Base-by-base conservation (phyloP, 495 filamentous ascomycete genomes). In the Haplographium delicatum region DNA sequence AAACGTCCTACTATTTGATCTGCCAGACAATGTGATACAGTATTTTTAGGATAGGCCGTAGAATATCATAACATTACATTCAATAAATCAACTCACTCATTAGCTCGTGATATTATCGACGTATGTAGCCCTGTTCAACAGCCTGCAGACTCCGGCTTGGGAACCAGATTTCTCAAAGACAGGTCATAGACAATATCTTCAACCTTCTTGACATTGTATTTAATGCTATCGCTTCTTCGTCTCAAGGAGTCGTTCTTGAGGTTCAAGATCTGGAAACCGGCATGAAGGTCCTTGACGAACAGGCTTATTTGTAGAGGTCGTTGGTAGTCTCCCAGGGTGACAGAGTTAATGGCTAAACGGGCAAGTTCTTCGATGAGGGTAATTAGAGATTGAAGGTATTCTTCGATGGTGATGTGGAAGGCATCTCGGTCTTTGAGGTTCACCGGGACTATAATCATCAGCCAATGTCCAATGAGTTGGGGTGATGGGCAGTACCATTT, bases 101-200 rank as follows among this genome's bases (percentile, higher is more conserved):
- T 26, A 25, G 5, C 15, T 43, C 39, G 22, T 23, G 39, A 25
- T 2, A 41, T 15, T 10, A 22, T 20, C 15, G 11, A 23, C n/a
- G 19, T 13, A 16, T 34, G 42, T 44, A 31, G 13, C 42, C 38
- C 18, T 47, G 19, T 47, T 5, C n/a, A 4, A 22, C 30, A 47
- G 10, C n/a, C 25, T 44, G 19, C 19, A 28, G 22, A 25, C 2
- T 30, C 23, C 27, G 42, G 27, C 31, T 53, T 62, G n/a, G 87
- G 83, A 18, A 95, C 74, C 52, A 97, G 65, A 58, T 91, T 91
- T 45, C 91, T 78, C 64, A 97, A 68, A 4, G 85, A 89, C 24
- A 98, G 72, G 63, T 98, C 93, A 60, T 98, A 98, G 15, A 95
- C 90, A 18, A 98, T 89, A 67, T 98, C 93, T 72, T 98, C 93